Evolutionary conservation across 2,329 filamentous ascomycete species (phyloP).

Genomic region (Aspergillus udagawae): DNA sequence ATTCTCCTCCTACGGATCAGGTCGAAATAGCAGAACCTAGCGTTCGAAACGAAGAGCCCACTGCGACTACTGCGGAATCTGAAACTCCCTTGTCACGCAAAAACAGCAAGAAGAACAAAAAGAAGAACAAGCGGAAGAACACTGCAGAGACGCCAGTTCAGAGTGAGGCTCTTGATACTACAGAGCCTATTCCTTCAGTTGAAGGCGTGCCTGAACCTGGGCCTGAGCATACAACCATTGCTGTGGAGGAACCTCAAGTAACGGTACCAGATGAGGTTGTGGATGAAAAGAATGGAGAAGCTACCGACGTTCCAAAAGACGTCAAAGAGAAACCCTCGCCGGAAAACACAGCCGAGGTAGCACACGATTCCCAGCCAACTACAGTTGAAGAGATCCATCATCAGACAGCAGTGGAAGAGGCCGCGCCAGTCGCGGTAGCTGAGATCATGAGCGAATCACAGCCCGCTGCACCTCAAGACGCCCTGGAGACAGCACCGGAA

Average conservation of each 20-base stretch:
- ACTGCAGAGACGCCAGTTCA: constrained; percentile 2
- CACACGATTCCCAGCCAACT: neutral
- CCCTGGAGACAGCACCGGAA: constrained; percentile 7
- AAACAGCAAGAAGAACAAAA: constrained; percentile 19
- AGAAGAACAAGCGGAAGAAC: constrained; percentile 20
- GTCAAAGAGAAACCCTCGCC: neutral
- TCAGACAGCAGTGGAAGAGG: neutral
- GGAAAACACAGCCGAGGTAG: neutral
- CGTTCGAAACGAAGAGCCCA: neutral
- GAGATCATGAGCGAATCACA: constrained; percentile 1
- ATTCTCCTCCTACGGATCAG: neutral
- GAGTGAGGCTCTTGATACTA: constrained; percentile 1
- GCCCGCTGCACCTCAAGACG: neutral
- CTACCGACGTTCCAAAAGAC: neutral
- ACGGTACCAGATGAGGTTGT: neutral
- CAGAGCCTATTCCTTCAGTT: constrained; percentile 2
- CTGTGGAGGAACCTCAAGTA: constrained; percentile 14
- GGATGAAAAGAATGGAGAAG: neutral
- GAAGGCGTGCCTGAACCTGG: neutral
- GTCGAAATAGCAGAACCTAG: neutral
- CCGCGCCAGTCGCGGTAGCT: neutral
- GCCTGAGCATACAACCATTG: constrained; percentile 8
- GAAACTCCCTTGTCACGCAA: constrained; percentile 13
- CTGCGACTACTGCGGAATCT: neutral
- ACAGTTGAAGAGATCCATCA: neutral